These are phyloP conservation scores for Fusarium chlamydosporum DNA, from an alignment of 2,329 filamentous ascomycete genomes.

Conservation along the genomic window DNA sequence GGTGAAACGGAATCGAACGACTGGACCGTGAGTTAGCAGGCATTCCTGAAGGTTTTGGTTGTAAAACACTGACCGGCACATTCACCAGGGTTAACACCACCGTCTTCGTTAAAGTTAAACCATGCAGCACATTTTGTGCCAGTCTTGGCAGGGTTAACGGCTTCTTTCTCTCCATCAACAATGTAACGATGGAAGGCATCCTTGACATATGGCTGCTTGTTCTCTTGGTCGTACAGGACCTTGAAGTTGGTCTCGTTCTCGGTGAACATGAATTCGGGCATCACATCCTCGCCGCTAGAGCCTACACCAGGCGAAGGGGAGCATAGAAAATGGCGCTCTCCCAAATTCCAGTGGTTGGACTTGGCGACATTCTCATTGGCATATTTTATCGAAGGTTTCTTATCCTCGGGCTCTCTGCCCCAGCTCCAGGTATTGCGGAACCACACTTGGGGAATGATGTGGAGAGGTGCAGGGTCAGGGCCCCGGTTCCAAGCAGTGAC, in stretches of 20 bases:
- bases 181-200: conserved; percentile 94
- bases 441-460: conserved; percentile 96
- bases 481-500: conserved; percentile 97
- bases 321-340: conserved; percentile 85
- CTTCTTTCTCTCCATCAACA: conserved; percentile 82
- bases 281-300: conserved; percentile 82
- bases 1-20: conserved; percentile 92
- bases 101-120: conserved; percentile 91
- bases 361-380: conserved; percentile 77
- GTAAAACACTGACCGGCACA: conserved; percentile 78
- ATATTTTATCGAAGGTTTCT: conserved; percentile 83
- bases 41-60: conserved; percentile 54
- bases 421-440: conserved; percentile 98
- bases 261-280: conserved; percentile 89
- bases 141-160: conserved; percentile 82
- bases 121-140: conserved; percentile 94
- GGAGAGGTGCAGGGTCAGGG: conserved; percentile 88
- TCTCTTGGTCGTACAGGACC: conserved; percentile 80
- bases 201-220: conserved; percentile 88
- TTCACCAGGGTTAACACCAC: conserved; percentile 89
- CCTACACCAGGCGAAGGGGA: conserved; percentile 92
- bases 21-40: conserved; percentile 56
- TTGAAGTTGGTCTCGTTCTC: conserved; percentile 95
- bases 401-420: conserved; percentile 81
- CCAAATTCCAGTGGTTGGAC: conserved; percentile 84